Percentiles rank a stretch among this genome's conserved stretches.
Conservation (phyloP, 2,329 filamentous ascomycete genomes). For the Fusarium drepaniforme region DNA sequence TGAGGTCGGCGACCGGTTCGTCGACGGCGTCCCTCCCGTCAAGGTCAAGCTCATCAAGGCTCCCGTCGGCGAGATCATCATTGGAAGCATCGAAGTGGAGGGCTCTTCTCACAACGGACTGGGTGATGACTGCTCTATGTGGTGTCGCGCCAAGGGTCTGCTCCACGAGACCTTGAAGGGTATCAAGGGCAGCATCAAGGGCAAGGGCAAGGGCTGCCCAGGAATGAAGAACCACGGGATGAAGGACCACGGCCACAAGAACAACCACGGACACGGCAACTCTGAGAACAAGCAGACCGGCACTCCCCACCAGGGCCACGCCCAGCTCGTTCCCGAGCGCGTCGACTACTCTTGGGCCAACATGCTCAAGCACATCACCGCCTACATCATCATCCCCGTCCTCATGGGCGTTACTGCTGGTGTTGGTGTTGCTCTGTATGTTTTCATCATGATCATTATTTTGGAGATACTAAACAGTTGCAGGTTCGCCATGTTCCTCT, state of each 20-base stretch:
- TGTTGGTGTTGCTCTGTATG: constrained; percentile 73
- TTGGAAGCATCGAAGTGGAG: constrained; percentile 60
- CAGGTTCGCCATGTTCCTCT: constrained; percentile 74
- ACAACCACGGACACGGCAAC: constrained; percentile 32
- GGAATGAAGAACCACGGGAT: constrained; percentile 35
- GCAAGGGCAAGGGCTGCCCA: constrained; percentile 43
- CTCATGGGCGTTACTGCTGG: constrained; percentile 77
- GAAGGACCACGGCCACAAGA: constrained; percentile 11
- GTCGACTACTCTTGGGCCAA: constrained; percentile 56
- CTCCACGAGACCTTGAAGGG: constrained; percentile 44
- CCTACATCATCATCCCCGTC: constrained; percentile 75
- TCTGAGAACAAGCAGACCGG: constrained; percentile 24
- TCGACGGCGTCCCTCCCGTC: constrained; percentile 67
- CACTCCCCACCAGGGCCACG: constrained; percentile 37
- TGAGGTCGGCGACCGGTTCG: constrained; percentile 68
- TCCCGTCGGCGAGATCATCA: constrained; percentile 65
- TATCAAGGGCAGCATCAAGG: constrained; percentile 42
- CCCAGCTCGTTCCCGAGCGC: constrained; percentile 37
- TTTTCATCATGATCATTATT: constrained; percentile 21
- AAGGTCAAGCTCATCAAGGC: constrained; percentile 73
- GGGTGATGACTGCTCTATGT: constrained; percentile 58
- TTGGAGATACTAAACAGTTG: constrained; percentile 42
- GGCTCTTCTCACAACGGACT: constrained; percentile 33
- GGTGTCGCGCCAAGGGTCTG: constrained; percentile 61
- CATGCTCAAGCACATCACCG: constrained; percentile 66